These are phyloP conservation scores for Ustilago curta DNA, from an alignment of 1,284 basidiomycete species.

Conservation along the genomic window DNA sequence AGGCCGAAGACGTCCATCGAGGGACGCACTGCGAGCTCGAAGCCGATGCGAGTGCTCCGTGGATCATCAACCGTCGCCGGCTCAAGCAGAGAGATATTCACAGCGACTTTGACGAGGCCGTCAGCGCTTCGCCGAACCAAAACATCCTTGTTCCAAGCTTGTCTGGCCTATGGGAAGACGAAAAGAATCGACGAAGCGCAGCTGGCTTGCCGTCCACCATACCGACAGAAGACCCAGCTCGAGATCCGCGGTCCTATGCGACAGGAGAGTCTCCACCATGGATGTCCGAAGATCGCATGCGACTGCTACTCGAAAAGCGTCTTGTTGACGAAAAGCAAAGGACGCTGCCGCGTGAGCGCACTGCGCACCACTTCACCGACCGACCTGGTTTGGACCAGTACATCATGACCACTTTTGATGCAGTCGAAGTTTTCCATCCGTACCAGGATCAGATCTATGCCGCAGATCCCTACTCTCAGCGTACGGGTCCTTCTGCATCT, in stretches of 20 bases:
- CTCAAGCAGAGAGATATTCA: conserved; percentile 80
- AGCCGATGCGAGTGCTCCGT: conserved; percentile 82
- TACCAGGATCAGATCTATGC: conserved; percentile 48
- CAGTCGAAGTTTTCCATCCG: conserved; percentile 71
- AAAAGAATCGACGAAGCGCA: conserved; percentile 76
- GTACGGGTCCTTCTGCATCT: conserved; percentile 41
- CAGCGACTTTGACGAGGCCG: conserved; percentile 72
- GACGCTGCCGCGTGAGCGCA: conserved; percentile 38
- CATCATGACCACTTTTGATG: conserved; percentile 89
- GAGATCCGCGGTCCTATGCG: conserved; percentile 47
- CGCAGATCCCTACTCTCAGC: conserved; percentile 44
- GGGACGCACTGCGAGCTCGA: conserved; percentile 83
- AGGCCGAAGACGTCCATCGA: conserved; percentile 40
- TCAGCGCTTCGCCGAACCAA: conserved; percentile 8
- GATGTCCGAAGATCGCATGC: conserved; percentile 68
- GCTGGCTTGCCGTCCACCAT: conserved; percentile 55
- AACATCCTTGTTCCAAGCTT: conserved; percentile 88
- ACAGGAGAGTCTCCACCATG: conserved; percentile 54
- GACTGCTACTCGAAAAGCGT: conserved; percentile 62
- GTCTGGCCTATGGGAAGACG: conserved; percentile 94
- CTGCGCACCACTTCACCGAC: conserved; percentile 44
- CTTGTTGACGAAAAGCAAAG: conserved; percentile 71
- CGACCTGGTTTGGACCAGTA: conserved; percentile 73
- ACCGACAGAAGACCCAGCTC: conserved; percentile 45
- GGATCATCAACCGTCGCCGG: conserved; percentile 84